These are phyloP conservation scores for Trypanosoma theileri DNA, from an alignment of 208 protist genomes.

Conservation along the genomic window DNA sequence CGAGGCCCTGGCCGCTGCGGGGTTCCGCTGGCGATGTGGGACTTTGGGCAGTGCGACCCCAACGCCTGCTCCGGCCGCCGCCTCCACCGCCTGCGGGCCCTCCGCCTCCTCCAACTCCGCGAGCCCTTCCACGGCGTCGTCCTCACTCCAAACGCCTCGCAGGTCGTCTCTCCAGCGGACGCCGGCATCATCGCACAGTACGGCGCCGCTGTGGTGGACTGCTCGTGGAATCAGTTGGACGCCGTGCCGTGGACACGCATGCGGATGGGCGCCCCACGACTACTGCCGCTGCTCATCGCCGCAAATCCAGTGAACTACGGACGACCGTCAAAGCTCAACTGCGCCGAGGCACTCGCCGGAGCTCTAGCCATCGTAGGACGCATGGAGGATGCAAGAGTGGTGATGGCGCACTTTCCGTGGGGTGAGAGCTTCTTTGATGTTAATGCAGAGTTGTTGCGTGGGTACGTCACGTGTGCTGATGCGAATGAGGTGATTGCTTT, in stretches of 20 bases:
- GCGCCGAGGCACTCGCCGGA: constrained; percentile 96
- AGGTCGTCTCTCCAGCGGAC: constrained; percentile 95
- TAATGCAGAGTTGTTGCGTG: constrained; percentile 93
- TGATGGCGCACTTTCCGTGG: constrained; percentile 97
- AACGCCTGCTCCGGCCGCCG: constrained; percentile 97
- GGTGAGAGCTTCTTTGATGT: constrained; percentile 96
- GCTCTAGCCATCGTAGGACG: constrained; percentile 94
- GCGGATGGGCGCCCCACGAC: constrained; percentile 80
- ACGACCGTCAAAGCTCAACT: constrained; percentile 96
- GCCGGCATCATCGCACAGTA: constrained; percentile 72
- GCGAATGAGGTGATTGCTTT: constrained; percentile 62
- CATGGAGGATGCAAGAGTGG: constrained; percentile 83
- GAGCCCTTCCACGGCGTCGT: constrained; percentile 95
- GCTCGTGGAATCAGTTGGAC: constrained; percentile 97
- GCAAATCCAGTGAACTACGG: constrained; percentile 99
- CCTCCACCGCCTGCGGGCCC: constrained; percentile 89
- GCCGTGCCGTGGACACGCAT: constrained; percentile 95
- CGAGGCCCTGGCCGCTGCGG: constrained; percentile 38
- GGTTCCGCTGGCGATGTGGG: constrained; percentile 96
- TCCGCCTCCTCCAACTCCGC: constrained; percentile 85
- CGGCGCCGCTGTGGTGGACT: constrained; percentile 99
- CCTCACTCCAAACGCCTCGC: constrained; percentile 92
- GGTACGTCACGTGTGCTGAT: constrained; percentile 61
- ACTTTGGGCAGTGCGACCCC: constrained; percentile 98
- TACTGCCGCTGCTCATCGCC: constrained; percentile 98